Evolutionary conservation across 352 stramenopile species (phyloP).

Genomic region (Pythium scleroteichum): DNA sequence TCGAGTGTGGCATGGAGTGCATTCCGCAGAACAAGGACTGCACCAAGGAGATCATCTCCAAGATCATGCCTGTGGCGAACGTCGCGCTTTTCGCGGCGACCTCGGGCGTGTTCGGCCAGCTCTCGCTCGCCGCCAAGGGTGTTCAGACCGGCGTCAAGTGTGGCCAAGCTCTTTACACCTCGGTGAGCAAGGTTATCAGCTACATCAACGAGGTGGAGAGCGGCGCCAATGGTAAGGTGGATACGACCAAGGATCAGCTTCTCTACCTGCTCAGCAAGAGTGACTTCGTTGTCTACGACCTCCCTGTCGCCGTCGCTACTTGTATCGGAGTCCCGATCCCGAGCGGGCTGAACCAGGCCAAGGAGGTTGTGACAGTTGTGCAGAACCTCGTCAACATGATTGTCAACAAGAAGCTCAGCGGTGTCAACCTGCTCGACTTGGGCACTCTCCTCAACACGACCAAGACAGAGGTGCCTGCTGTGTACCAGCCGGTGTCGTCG

Average conservation of each 20-base stretch:
- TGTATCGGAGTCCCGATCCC: slow-evolving; percentile 41
- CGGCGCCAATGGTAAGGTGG: slow-evolving; percentile 3
- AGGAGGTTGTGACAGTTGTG: slow-evolving; percentile 31
- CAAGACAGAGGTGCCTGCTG: slow-evolving; percentile 5
- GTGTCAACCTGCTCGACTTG: slow-evolving; percentile 13
- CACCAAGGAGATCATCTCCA: slow-evolving; percentile 41
- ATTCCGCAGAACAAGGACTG: slow-evolving; percentile 63
- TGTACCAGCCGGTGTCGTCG: slow-evolving; percentile 12
- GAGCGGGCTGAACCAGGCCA: slow-evolving; percentile 33
- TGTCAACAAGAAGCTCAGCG: slow-evolving; percentile 29
- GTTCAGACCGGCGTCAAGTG: slow-evolving; percentile 25
- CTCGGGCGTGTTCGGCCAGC: slow-evolving; percentile 39
- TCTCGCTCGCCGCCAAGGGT: slow-evolving; percentile 23
- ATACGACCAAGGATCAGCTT: slow-evolving; percentile 55
- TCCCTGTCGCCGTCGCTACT: slow-evolving; percentile 45
- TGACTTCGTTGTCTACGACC: slow-evolving; percentile 51
- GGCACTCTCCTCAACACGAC: not conserved
- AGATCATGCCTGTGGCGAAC: slow-evolving; percentile 42
- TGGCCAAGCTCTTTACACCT: slow-evolving; percentile 19
- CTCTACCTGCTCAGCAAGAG: slow-evolving; percentile 50
- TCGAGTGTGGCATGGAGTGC: slow-evolving; percentile 54
- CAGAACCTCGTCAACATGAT: slow-evolving; percentile 34
- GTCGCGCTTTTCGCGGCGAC: slow-evolving; percentile 39
- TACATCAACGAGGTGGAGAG: slow-evolving; percentile 27
- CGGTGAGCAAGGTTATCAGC: slow-evolving; percentile 16